Evolutionary conservation across 164 flowering plant genomes (phyloP), one percentile per base, ranked within the genome.

Genomic region (Echeveria elegans): DNA sequence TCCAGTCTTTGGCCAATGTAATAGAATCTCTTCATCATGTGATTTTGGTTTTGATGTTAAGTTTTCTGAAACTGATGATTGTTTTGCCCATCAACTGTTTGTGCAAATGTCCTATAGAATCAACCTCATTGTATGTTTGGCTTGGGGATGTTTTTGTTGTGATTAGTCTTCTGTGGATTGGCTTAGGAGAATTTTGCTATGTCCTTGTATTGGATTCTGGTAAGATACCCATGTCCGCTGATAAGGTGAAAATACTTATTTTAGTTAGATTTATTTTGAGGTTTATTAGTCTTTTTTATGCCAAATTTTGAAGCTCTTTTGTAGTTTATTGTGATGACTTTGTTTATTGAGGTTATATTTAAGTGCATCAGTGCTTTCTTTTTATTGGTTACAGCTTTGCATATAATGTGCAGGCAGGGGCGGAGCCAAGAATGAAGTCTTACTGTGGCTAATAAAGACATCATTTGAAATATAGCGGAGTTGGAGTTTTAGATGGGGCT

Each of bases 1-100:
- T 95, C 72, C 96, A 86, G 72, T 89, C 97, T 74, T 80, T 95
- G 18, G 94, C 96, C 72, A 95, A 83, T 77, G 99, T 95, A 81
- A 87, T 84, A 9, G 18, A 47, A 70, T 29, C n/a, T 65, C 32
- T 30, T 60, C 23, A 56, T 21, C 60, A 29, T n/a, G 1, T 65
- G 11, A 24, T 34, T 0, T 64, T 47, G 21, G 32, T 31, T 31
- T 53, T 32, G 15, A 11, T 4, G 47, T 43, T 0, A 43, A 43
- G 47, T 43, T 40, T 40, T 40, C 2, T 0, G 45, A 11, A 9
- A 40, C 15, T 40, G 45, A 7, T 40, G 15, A 36, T 5, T 36
- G 38, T 23, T 52, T 1, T 29, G 31, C 61, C 5, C 1, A 2
- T 56, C 18, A 56, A 2, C 10, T 56, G 59, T 53, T 53, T 53